phyloP scores from a whole-genome alignment of 1,284 basidiomycete species.

The Peniophora sp. region DNA sequence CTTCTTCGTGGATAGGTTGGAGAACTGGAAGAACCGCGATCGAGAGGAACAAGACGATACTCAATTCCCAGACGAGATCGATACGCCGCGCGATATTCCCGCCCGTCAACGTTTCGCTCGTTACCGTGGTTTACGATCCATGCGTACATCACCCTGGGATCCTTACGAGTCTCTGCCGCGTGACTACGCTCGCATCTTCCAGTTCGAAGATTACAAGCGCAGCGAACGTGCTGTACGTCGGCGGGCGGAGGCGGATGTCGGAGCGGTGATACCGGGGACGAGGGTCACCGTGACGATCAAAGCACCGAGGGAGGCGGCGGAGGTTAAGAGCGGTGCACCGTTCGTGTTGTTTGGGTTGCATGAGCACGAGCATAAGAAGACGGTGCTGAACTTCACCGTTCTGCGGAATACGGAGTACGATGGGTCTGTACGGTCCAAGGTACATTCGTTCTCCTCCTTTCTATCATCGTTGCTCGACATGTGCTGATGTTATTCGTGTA shows the following conservation, averaged over 20 bases:
- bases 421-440: constrained; percentile 87
- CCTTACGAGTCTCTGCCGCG: constrained; percentile 93
- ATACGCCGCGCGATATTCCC: constrained; percentile 86
- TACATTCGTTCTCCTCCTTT: neutral
- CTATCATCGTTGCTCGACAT: neutral
- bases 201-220: constrained; percentile 91
- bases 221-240: constrained; percentile 75
- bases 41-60: constrained; percentile 74
- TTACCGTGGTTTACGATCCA: constrained; percentile 86
- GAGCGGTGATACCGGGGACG: constrained; percentile 69
- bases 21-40: constrained; percentile 58
- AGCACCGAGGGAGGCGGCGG: constrained; percentile 52
- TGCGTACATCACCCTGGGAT: constrained; percentile 96
- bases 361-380: constrained; percentile 95
- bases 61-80: constrained; percentile 95
- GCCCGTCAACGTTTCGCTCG: constrained; percentile 88
- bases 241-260: constrained; percentile 51
- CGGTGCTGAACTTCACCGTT: constrained; percentile 88
- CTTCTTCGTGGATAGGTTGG: constrained; percentile 45
- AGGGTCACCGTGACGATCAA: constrained; percentile 71
- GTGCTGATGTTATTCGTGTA: neutral
- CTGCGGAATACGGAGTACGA: constrained; percentile 95
- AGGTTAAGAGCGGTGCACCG: constrained; percentile 32
- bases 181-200: constrained; percentile 94
- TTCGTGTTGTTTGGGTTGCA: constrained; percentile 80